Percentiles rank a stretch among this genome's conserved stretches.
phyloP scores from a whole-genome alignment of 345 rosid genomes.

The Ceriops decandra region DNA sequence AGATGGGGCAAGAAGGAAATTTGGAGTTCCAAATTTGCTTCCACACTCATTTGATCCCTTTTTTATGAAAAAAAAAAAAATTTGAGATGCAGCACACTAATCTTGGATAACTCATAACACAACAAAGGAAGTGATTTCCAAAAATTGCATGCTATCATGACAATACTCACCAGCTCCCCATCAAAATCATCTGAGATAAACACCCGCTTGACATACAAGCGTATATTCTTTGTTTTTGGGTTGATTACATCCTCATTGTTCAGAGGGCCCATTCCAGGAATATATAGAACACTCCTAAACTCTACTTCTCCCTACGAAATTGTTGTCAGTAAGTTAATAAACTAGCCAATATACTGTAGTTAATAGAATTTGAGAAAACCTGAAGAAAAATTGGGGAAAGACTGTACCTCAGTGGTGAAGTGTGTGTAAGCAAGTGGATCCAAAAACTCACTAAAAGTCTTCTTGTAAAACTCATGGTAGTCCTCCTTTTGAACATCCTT shows the following conservation, averaged over 20 bases:
- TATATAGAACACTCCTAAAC: slow-evolving; percentile 84
- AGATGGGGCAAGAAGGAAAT: too few relatives aligned
- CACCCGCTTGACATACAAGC: slow-evolving; percentile 88
- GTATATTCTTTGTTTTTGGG: slow-evolving; percentile 89
- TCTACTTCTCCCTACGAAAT: slow-evolving; percentile 89
- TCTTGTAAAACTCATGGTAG: slow-evolving; percentile 87
- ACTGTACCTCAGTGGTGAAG: slow-evolving; percentile 80
- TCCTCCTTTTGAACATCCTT: slow-evolving; percentile 85
- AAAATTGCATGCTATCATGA: neutral
- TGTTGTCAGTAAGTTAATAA: slow-evolving; percentile 4
- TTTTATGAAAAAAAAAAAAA: too few relatives aligned
- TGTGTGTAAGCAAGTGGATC: slow-evolving; percentile 85
- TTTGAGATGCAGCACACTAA: too few relatives aligned
- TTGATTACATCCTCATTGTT: slow-evolving; percentile 82
- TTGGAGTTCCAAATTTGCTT: too few relatives aligned
- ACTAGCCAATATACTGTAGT: neutral
- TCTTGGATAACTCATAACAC: neutral
- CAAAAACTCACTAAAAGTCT: slow-evolving; percentile 84
- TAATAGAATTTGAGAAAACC: too few relatives aligned
- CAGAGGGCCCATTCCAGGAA: slow-evolving; percentile 98
- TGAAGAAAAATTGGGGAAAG: neutral
- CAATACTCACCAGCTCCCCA: slow-evolving; percentile 85
- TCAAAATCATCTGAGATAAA: slow-evolving; percentile 99
- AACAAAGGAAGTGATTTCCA: neutral
- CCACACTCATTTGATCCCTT: too few relatives aligned